phyloP scores from a whole-genome alignment of 2,329 filamentous ascomycete species.

The Fusarium acutatum region DNA sequence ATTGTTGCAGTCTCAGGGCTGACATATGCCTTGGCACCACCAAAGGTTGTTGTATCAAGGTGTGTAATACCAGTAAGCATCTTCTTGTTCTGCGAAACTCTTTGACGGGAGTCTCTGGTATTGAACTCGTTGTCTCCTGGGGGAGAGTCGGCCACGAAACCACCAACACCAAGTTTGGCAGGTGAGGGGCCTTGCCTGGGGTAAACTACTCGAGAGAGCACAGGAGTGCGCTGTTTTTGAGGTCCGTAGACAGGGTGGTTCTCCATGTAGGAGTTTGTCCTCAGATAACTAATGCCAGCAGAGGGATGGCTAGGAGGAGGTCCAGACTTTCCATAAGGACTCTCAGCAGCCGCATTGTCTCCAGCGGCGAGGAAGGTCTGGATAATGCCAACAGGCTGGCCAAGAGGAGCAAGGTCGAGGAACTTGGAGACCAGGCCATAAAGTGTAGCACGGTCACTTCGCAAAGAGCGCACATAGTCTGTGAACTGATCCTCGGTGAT shows the following conservation, averaged over 20 bases:
- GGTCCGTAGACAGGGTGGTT: constrained; percentile 71
- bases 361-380: constrained; percentile 38
- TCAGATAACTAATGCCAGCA: constrained; percentile 69
- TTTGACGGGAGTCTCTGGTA: constrained; percentile 30
- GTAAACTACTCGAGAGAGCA: constrained; percentile 60
- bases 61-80: constrained; percentile 48
- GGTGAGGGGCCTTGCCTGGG: constrained; percentile 49
- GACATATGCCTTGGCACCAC: constrained; percentile 65
- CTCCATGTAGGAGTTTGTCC: constrained; percentile 62
- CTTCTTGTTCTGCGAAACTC: constrained; percentile 31
- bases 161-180: constrained; percentile 63
- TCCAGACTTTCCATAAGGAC: constrained; percentile 60
- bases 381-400: constrained; percentile 43
- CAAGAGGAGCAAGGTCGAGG: constrained; percentile 67
- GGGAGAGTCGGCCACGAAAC: constrained; percentile 59
- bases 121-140: constrained; percentile 55
- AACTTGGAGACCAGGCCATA: constrained; percentile 67
- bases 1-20: constrained; percentile 55
- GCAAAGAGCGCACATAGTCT: constrained; percentile 62
- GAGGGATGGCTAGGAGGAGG: constrained; percentile 71
- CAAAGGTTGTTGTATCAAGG: constrained; percentile 57
- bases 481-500: constrained; percentile 62
- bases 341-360: constrained; percentile 42
- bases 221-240: constrained; percentile 58
- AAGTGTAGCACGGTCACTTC: constrained; percentile 59